Percentiles rank a stretch among this genome's conserved stretches.
These are phyloP conservation scores for Adenanthera pavonina DNA, from an alignment of 306 rosid species.

Conservation along the genomic window DNA sequence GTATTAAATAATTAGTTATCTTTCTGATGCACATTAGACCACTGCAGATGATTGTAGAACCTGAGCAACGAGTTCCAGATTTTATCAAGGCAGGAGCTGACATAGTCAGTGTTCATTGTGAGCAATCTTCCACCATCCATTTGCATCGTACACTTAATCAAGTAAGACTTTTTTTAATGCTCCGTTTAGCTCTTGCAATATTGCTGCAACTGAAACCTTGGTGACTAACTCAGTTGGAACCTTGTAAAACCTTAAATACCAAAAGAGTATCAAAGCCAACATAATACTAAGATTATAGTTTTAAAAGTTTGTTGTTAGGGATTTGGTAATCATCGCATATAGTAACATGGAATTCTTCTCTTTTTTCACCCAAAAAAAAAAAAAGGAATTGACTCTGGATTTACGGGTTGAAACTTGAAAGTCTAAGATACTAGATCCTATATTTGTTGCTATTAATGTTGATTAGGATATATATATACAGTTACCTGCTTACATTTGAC, in stretches of 20 bases:
- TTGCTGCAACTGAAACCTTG: constrained; percentile 32
- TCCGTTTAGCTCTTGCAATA: constrained; percentile 9
- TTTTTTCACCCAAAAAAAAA: no score
- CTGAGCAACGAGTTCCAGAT: constrained; percentile 95
- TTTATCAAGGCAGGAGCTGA: constrained; percentile 99
- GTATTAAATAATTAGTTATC: constrained; percentile 12
- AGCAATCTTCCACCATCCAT: constrained; percentile 96
- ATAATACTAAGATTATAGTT: not conserved
- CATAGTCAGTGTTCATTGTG: constrained; percentile 93
- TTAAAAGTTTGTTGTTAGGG: no score
- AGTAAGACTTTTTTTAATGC: constrained; percentile 54
- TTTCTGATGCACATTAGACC: constrained; percentile 44
- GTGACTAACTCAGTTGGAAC: constrained; percentile 21
- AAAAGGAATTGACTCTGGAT: no score
- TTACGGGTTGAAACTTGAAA: not conserved
- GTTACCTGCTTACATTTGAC: not conserved
- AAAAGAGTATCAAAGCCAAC: not conserved
- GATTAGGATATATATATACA: constrained; percentile 1
- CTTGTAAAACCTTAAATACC: not conserved
- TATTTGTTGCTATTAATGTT: not conserved
- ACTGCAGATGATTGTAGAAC: constrained; percentile 95
- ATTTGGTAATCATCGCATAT: no score
- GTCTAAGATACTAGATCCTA: not conserved
- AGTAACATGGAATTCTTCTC: no score
- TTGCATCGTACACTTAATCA: constrained; percentile 88